Percentiles rank a stretch among this genome's conserved stretches.
phyloP scores from a whole-genome alignment of 306 rosid species.

The Hylodesmum podocarpum region DNA sequence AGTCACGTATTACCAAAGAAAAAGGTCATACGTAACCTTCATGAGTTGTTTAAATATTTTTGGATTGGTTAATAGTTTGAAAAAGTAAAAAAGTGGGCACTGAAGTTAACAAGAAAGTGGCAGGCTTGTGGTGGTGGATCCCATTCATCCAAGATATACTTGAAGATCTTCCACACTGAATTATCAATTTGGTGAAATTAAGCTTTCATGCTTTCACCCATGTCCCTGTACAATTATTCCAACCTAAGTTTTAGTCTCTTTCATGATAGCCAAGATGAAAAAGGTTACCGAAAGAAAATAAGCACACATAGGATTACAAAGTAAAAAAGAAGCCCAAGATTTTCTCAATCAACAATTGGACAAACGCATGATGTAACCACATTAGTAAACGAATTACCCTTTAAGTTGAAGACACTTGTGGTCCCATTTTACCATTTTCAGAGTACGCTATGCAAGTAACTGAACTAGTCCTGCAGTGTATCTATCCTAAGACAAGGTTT shows the following conservation, averaged over 20 bases:
- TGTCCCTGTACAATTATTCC: conserved; percentile 34
- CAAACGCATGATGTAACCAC: not conserved
- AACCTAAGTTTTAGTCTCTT: conserved; percentile 25
- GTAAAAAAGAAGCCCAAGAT: conserved; percentile 7
- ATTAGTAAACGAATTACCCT: conserved; percentile 1
- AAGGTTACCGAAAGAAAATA: not conserved
- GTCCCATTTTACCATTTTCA: conserved; percentile 23
- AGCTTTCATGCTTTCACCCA: conserved; percentile 34
- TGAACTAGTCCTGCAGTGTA: conserved; percentile 26
- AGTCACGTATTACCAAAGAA: not conserved
- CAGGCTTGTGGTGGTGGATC: conserved; percentile 26
- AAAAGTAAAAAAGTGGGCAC: conserved; percentile 11
- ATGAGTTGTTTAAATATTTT: not conserved
- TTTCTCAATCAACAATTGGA: not conserved
- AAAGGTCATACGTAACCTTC: not conserved
- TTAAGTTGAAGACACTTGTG: conserved; percentile 4
- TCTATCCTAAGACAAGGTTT: conserved; percentile 23
- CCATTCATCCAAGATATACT: conserved; percentile 33
- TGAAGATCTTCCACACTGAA: conserved; percentile 18
- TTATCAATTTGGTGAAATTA: conserved; percentile 32
- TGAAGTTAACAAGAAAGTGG: conserved; percentile 11
- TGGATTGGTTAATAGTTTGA: conserved; percentile 2
- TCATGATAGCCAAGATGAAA: conserved; percentile 22
- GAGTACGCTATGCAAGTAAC: conserved; percentile 8
- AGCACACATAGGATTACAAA: not conserved